A percentile compares a stretch with the other conserved stretches of the same genome.
Evolutionary conservation across 805 yeast genomes (phyloP).

Genomic region (Tetrapisispora namnaoensis): DNA sequence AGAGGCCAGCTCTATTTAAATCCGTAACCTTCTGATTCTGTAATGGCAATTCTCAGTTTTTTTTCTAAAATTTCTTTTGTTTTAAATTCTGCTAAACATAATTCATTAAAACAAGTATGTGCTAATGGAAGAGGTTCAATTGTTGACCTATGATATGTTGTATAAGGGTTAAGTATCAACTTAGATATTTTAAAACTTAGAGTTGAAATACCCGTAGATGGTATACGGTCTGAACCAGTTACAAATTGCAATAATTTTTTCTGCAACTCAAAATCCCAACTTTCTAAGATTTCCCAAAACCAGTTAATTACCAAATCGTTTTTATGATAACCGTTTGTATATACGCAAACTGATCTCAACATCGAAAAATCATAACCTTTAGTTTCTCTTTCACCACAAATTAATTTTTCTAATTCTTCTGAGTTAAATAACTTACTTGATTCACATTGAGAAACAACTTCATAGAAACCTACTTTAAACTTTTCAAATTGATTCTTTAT

Average conservation of each 20-base stretch:
- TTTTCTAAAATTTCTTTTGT: slow-evolving; percentile 41
- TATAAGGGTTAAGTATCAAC: slow-evolving; percentile 12
- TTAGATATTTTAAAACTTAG: slow-evolving; percentile 63
- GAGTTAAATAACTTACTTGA: slow-evolving; percentile 74
- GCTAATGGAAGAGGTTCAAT: slow-evolving; percentile 63
- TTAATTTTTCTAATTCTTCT: slow-evolving; percentile 66
- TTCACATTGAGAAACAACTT: slow-evolving; percentile 64
- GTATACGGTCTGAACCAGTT: slow-evolving; percentile 86
- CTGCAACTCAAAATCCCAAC: slow-evolving; percentile 41
- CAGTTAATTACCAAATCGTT: slow-evolving; percentile 44
- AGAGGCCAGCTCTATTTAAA: slow-evolving; percentile 35
- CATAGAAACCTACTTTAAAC: slow-evolving; percentile 61
- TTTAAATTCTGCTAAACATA: slow-evolving; percentile 62
- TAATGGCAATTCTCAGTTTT: slow-evolving; percentile 60
- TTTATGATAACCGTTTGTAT: slow-evolving; percentile 48
- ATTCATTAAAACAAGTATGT: slow-evolving; percentile 91
- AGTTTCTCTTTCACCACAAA: slow-evolving; percentile 65
- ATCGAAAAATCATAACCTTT: slow-evolving; percentile 47
- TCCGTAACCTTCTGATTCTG: slow-evolving; percentile 83
- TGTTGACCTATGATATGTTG: slow-evolving; percentile 21
- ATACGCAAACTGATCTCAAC: slow-evolving; percentile 62
- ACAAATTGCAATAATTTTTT: slow-evolving; percentile 62
- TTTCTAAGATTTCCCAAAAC: slow-evolving; percentile 68
- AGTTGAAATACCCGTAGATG: slow-evolving; percentile 83
- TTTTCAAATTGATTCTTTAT: slow-evolving; percentile 44